Base-by-base conservation (phyloP, 108 stramenopile genomes). In the Cyclotella cryptica region DNA sequence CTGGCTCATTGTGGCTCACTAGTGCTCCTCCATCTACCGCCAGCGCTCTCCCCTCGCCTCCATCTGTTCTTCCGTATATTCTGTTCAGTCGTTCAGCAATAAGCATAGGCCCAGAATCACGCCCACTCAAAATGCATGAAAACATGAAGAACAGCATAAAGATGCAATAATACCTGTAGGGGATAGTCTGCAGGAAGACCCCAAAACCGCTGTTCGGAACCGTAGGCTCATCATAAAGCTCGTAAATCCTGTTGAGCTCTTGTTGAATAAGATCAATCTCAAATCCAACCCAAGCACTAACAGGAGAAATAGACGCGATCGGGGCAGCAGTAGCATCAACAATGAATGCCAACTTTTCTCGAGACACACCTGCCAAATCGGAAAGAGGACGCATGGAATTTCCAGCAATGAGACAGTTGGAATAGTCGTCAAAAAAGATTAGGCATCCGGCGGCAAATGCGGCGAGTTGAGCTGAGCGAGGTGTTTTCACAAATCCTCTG, bases 61-160 rank as follows among this genome's bases (percentile, higher is more conserved):
- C 91, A 77, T 92, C 89, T 0, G 85, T 88, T 13, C 82, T 74
- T 24, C 87, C 81, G 65, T 88, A 90, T 3, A 90, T 78, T 28
- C 69, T 75, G n/a, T 75, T 84, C 41, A 77, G 64, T 21, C 89
- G 77, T 64, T 93, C 92, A 6, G 92, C 88, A 45, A 89, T 60
- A 10, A 90, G 72, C 92, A 93, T 89, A 13, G 89, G 86, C 21
- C 89, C 89, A 41, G 84, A 83, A 58, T 89, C 92, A 27, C 90
- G 83, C 30, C 85, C 71, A 59, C 75, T 42, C 12, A 80, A 2
- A 40, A 80, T 75, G n/a, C 68, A 29, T 0, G 65, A 29, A 19
- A 78, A 66, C 45, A 84, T 68, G 30, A 84, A 59, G 42, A 82
- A 35, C 4, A 35, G 35, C 35, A 35, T 35, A 35, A 35, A 35